Evolutionary conservation across 176 grass and related monocot species (phyloP).

Genomic region (Rhynchospora pubera): DNA sequence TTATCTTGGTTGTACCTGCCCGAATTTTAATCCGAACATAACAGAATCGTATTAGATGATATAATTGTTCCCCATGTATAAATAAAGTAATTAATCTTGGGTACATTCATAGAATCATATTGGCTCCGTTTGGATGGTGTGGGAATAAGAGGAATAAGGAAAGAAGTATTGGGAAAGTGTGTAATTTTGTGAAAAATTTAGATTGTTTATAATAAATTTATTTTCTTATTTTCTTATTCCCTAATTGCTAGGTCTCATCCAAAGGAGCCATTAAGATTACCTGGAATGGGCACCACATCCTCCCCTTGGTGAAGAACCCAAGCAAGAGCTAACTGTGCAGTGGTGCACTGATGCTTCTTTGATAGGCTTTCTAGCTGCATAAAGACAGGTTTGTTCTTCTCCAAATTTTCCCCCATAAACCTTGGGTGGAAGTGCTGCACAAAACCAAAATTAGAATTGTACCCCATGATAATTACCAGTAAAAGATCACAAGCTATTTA

Average conservation of each 20-base stretch:
- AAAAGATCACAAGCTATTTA: background rate
- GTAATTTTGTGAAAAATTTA: too few relatives aligned
- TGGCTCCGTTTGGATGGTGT: too few relatives aligned
- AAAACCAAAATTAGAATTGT: background rate
- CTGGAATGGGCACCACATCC: constrained; percentile 81
- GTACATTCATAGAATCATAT: background rate
- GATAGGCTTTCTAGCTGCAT: constrained; percentile 42
- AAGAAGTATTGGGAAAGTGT: too few relatives aligned
- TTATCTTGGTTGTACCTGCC: constrained; percentile 72
- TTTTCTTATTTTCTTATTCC: too few relatives aligned
- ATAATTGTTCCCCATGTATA: background rate
- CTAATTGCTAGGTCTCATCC: too few relatives aligned
- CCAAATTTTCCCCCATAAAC: constrained; percentile 50
- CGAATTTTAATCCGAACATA: constrained; percentile 12
- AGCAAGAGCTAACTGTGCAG: constrained; percentile 57
- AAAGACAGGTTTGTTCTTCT: constrained; percentile 69
- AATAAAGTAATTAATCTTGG: background rate
- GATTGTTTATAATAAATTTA: too few relatives aligned
- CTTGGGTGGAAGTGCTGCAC: constrained; percentile 44
- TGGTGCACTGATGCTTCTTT: constrained; percentile 56
- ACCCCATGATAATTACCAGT: background rate
- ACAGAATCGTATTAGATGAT: background rate
- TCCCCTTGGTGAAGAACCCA: constrained; percentile 82
- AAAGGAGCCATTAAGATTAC: too few relatives aligned
- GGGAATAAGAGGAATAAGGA: too few relatives aligned